Evolutionary conservation across 176 grass and related monocot genomes (phyloP), one percentile per base, ranked within the genome.

Genomic region (Zizania latifolia): DNA sequence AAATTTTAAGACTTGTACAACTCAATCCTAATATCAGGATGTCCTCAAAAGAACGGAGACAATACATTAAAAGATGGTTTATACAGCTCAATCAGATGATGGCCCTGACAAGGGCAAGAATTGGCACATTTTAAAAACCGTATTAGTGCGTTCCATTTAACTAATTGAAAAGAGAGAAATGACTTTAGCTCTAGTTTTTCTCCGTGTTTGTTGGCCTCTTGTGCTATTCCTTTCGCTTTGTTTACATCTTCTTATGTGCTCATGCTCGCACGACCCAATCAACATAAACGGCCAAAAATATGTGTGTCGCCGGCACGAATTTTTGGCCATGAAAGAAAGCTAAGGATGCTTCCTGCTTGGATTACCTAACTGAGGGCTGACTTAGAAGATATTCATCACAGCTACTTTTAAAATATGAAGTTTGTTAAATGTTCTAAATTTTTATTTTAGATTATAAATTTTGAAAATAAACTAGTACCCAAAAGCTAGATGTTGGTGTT

Each of bases 261-360:
- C 36, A 63, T 50, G 51, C 60, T 58, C 65, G 66, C 31, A 82
- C 9, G 37, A 39, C 29, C 65, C 68, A 82, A 82, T 78, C 85
- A 53, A 71, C 38, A 21, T 46, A 72, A 82, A 60, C 39, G 26
- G 78, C 74, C 39, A 50, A 64, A 65, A 67, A 29, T 50, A 30
- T 40, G 29, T 56, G n/a, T 40, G 45, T 64, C 44, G 63, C 37
- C 64, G 81, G 65, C 29, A 82, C 65, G 35, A 70, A 38, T 58
- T 70, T 70, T 87, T 72, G 58, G 77, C 58, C n/a, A 59, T n/a
- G 73, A 36, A 24, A 37, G 59, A 29, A 26, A 37, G 67, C 85
- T 67, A 51, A 33, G 61, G 85, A 78, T 79, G 62, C 80, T 87
- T 87, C 85, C 53, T 73, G 41, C 61, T 73, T 41, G 41, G 68